A percentile compares a stretch with the other conserved stretches of the same genome.
phyloP scores from a whole-genome alignment of 352 stramenopile genomes.

The Pythium plurisporium region DNA sequence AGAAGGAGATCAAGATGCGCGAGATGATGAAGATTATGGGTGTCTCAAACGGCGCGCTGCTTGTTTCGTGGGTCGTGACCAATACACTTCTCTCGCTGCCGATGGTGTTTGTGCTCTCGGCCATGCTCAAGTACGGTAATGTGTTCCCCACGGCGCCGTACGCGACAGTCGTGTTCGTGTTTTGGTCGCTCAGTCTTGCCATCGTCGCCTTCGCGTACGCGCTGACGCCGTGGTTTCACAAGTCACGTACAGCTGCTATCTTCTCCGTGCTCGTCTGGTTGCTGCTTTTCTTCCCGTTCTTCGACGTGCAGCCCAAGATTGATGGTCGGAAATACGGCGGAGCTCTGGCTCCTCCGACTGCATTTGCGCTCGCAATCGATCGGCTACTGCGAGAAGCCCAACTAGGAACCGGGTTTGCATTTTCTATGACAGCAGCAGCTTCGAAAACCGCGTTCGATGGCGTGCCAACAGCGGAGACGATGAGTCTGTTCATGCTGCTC shows the following conservation, averaged over 20 bases:
- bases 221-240: slow-evolving; percentile 66
- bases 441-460: slow-evolving; percentile 27
- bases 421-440: slow-evolving; percentile 39
- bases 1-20: slow-evolving; percentile 75
- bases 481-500: slow-evolving; percentile 62
- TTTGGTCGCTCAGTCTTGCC: slow-evolving; percentile 51
- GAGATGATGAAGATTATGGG: slow-evolving; percentile 87
- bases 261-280: slow-evolving; percentile 67
- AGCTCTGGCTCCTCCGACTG: slow-evolving; percentile 52
- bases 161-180: slow-evolving; percentile 60
- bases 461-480: slow-evolving; percentile 39
- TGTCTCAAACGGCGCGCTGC: slow-evolving; percentile 50
- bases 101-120: slow-evolving; percentile 17
- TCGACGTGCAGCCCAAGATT: slow-evolving; percentile 42
- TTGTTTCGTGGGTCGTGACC: slow-evolving; percentile 61
- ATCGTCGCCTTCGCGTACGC: slow-evolving; percentile 68
- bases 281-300: slow-evolving; percentile 71
- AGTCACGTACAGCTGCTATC: slow-evolving; percentile 55
- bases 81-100: slow-evolving; percentile 41
- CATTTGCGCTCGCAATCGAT: slow-evolving; percentile 64
- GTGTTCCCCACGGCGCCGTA: slow-evolving; percentile 58
- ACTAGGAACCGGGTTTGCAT: slow-evolving; percentile 55
- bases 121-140: slow-evolving; percentile 51
- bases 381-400: slow-evolving; percentile 52
- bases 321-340: slow-evolving; percentile 40